These are phyloP conservation scores for Hanseniaspora lindneri DNA, from an alignment of 805 yeast genomes.

Conservation along the genomic window DNA sequence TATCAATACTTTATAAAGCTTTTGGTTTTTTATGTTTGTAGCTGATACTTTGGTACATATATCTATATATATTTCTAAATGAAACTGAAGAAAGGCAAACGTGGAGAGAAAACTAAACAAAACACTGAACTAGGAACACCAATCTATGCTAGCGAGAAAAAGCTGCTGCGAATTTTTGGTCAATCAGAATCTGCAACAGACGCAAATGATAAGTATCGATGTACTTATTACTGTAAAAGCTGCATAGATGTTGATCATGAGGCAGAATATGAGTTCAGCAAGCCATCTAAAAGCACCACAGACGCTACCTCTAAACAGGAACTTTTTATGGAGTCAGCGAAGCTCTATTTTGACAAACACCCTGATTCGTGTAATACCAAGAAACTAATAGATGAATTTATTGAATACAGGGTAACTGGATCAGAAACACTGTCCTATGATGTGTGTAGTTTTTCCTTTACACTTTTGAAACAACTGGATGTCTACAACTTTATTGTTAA, in stretches of 20 bases:
- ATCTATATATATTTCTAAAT: not conserved
- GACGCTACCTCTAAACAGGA: not conserved
- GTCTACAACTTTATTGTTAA: not conserved
- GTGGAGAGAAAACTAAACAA: not conserved
- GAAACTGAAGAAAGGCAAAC: not conserved
- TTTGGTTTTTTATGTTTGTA: too few relatives aligned
- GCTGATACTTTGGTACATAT: not conserved
- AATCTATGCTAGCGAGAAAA: conserved; percentile 6
- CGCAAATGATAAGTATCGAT: not conserved
- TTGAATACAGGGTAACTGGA: not conserved
- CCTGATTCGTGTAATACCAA: not conserved
- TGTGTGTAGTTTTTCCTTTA: not conserved
- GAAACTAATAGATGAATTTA: not conserved
- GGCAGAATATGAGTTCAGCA: not conserved
- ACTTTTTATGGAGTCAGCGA: not conserved
- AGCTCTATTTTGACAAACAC: conserved; percentile 2
- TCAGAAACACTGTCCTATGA: not conserved
- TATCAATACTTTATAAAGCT: too few relatives aligned
- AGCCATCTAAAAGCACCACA: not conserved
- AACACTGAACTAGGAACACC: not conserved
- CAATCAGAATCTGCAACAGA: not conserved
- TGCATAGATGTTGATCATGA: not conserved
- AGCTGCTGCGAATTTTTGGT: not conserved
- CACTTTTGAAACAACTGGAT: not conserved
- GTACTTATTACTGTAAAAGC: not conserved